Conservation (phyloP, 306 rosid species). For the Cucurbita moschata region DNA sequence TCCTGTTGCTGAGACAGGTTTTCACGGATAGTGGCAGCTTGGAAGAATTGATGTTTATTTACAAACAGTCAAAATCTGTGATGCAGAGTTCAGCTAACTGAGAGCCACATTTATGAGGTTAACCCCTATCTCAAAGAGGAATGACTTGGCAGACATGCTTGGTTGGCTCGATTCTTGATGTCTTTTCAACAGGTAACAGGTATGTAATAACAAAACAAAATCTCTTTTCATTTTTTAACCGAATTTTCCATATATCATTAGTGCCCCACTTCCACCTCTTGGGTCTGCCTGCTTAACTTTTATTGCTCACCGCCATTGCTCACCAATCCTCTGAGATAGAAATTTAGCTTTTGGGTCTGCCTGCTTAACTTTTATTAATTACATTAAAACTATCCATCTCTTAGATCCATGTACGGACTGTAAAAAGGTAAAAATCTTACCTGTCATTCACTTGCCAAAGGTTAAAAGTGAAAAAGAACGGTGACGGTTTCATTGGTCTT, state of each 20-base stretch:
- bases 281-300: neutral
- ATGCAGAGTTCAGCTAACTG: neutral
- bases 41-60: neutral
- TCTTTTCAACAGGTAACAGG: constrained; percentile 13
- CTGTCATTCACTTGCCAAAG: neutral
- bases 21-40: neutral
- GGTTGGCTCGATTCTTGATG: constrained; percentile 15
- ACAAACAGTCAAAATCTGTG: neutral
- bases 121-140: neutral
- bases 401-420: neutral
- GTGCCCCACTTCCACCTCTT: constrained; percentile 6
- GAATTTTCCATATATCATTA: neutral
- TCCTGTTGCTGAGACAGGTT: neutral
- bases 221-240: neutral
- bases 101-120: neutral
- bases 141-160: constrained; percentile 39
- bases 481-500: constrained; percentile 12
- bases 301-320: neutral
- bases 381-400: neutral
- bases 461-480: neutral
- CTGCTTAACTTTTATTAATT: neutral
- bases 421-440: neutral
- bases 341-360: too few relatives aligned
- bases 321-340: neutral
- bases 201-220: constrained; percentile 4